A percentile compares a stretch with the other conserved stretches of the same genome.
Evolutionary conservation across 495 filamentous ascomycete species (phyloP).

Genomic region (Penicillium crystallinum): DNA sequence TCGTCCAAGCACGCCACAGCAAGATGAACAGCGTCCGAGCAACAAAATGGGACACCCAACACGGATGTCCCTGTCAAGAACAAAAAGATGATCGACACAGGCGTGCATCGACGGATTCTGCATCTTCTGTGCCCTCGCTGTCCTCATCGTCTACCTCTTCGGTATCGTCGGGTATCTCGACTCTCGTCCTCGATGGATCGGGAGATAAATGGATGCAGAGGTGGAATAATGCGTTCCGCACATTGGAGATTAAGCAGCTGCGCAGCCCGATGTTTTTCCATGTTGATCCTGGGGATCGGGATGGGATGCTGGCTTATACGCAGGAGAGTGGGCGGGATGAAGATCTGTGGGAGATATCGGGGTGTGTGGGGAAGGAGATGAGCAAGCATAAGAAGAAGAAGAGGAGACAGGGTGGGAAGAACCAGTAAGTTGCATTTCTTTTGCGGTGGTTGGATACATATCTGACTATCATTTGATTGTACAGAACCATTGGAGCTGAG

Average conservation of each 20-base stretch:
- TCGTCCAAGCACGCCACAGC: slow-evolving; percentile 28
- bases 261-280: slow-evolving; percentile 67
- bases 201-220: slow-evolving; percentile 49
- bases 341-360: slow-evolving; percentile 53
- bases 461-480: neutral
- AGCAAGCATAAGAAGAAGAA: slow-evolving; percentile 63
- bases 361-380: slow-evolving; percentile 58
- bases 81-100: slow-evolving; percentile 21
- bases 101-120: slow-evolving; percentile 19
- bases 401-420: slow-evolving; percentile 32
- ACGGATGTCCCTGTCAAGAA: slow-evolving; percentile 11
- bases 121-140: slow-evolving; percentile 25
- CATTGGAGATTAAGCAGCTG: slow-evolving; percentile 53
- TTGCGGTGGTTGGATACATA: neutral
- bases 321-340: slow-evolving; percentile 43
- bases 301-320: slow-evolving; percentile 56
- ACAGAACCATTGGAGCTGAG: slow-evolving; percentile 29
- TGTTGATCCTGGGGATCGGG: slow-evolving; percentile 58
- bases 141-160: slow-evolving; percentile 22
- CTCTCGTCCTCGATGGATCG: slow-evolving; percentile 49
- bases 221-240: slow-evolving; percentile 53
- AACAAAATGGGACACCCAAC: slow-evolving; percentile 25
- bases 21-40: slow-evolving; percentile 29
- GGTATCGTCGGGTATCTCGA: slow-evolving; percentile 27
- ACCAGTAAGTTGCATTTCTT: slow-evolving; percentile 16